Percentiles rank a stretch among this genome's conserved stretches.
phyloP scores from a whole-genome alignment of 257 asterid species.

The Lycium barbarum region DNA sequence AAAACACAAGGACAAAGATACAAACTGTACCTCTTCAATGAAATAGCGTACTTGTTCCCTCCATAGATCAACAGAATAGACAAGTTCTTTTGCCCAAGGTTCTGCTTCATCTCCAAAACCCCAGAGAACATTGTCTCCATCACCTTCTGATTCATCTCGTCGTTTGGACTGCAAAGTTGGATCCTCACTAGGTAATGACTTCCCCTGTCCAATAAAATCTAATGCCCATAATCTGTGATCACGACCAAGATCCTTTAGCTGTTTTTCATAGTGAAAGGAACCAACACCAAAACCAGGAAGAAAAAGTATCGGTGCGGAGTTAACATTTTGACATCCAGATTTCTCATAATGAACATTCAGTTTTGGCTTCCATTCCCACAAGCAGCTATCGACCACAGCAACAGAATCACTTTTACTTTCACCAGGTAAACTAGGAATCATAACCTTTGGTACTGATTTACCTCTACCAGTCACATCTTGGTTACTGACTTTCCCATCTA shows the following conservation, averaged over 20 bases:
- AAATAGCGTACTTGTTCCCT: conserved; percentile 81
- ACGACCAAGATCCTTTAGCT: conserved; percentile 89
- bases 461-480: conserved; percentile 42
- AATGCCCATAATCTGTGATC: conserved; percentile 78
- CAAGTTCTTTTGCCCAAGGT: conserved; percentile 86
- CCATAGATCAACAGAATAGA: conserved; percentile 89
- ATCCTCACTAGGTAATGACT: conserved; percentile 81
- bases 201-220: conserved; percentile 93
- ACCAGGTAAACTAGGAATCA: conserved; percentile 78
- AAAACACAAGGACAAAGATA: conserved; percentile 14
- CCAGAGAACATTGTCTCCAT: conserved; percentile 58
- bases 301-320: conserved; percentile 78
- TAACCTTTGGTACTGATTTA: conserved; percentile 61
- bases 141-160: conserved; percentile 41
- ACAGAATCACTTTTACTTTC: conserved; percentile 55
- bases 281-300: conserved; percentile 99
- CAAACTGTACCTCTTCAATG: conserved; percentile 70
- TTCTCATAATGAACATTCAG: conserved; percentile 77
- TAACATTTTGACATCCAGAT: conserved; percentile 74
- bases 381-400: conserved; percentile 64
- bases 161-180: conserved; percentile 58
- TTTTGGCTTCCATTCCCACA: conserved; percentile 92
- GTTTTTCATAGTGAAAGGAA: conserved; percentile 92
- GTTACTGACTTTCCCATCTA: conserved; percentile 54
- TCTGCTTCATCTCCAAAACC: conserved; percentile 92